These are phyloP conservation scores for Inga leiocalycina DNA, from an alignment of 306 rosid genomes.

Conservation along the genomic window DNA sequence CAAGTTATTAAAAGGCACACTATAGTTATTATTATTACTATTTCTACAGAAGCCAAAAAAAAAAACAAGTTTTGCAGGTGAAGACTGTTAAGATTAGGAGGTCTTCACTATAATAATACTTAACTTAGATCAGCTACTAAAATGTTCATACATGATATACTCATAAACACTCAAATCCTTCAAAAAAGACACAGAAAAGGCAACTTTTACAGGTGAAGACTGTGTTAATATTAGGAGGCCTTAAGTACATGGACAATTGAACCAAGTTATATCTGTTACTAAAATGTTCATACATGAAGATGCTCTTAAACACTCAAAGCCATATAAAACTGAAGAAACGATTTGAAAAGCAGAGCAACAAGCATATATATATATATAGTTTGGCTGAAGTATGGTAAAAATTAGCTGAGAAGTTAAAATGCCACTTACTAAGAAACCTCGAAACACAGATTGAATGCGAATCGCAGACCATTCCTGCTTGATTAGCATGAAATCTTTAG, in stretches of 20 bases:
- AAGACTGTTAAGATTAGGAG: too few species aligned
- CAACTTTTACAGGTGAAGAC: neutral
- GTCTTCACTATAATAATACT: too few species aligned
- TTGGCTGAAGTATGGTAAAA: neutral
- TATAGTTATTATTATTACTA: neutral
- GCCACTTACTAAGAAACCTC: constrained; percentile 67
- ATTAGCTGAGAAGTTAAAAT: neutral
- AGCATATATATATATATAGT: neutral
- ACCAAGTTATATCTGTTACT: neutral
- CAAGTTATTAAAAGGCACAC: neutral
- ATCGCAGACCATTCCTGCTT: constrained; percentile 84
- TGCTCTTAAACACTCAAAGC: constrained; percentile 1
- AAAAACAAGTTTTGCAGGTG: neutral
- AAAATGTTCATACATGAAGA: neutral
- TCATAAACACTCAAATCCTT: too few species aligned
- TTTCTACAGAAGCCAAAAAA: neutral
- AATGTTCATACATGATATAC: too few species aligned
- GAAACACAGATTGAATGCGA: constrained; percentile 77
- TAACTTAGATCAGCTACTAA: too few species aligned
- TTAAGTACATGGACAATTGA: neutral
- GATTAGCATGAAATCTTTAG: constrained; percentile 61
- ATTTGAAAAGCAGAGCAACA: constrained; percentile 19
- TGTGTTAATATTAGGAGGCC: neutral
- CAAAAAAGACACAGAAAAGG: neutral
- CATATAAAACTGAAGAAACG: neutral